These are phyloP conservation scores for Naganishia friedmannii DNA, from an alignment of 768 basidiomycete species.

Conservation along the genomic window DNA sequence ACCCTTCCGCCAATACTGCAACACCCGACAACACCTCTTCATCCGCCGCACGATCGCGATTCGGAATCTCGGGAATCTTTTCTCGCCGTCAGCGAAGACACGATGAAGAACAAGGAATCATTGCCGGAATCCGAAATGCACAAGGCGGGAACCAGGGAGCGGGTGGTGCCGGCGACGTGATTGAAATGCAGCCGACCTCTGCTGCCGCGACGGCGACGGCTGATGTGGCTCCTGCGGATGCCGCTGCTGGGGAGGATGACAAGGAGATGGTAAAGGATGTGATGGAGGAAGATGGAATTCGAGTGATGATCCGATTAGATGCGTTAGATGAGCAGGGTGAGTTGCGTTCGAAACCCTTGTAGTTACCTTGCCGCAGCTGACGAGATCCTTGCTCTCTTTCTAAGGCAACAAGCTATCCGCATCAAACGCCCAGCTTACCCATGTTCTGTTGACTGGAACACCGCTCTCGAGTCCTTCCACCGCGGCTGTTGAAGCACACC, in stretches of 20 bases:
- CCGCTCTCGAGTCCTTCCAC: slow-evolving; percentile 51
- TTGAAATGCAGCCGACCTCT: slow-evolving; percentile 29
- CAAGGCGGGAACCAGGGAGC: slow-evolving; percentile 6
- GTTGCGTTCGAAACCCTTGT: slow-evolving; percentile 33
- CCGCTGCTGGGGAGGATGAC: slow-evolving; percentile 31
- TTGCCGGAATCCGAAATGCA: slow-evolving; percentile 28
- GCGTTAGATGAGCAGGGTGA: slow-evolving; percentile 75
- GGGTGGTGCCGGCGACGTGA: slow-evolving; percentile 23
- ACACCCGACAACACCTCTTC: background rate
- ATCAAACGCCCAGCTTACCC: slow-evolving; percentile 82
- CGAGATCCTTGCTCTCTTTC: background rate
- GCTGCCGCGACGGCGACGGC: background rate
- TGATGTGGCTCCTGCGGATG: background rate
- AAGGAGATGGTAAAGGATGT: slow-evolving; percentile 55
- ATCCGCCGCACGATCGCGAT: slow-evolving; percentile 4
- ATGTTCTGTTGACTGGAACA: slow-evolving; percentile 76
- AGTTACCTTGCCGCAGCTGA: background rate
- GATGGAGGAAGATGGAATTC: slow-evolving; percentile 61
- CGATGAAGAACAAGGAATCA: slow-evolving; percentile 27
- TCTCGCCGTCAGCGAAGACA: slow-evolving; percentile 2
- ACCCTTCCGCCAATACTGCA: slow-evolving; percentile 1
- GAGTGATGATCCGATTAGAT: slow-evolving; percentile 72
- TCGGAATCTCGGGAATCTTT: slow-evolving; percentile 14
- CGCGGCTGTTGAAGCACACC: slow-evolving; percentile 38
- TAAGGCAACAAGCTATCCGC: slow-evolving; percentile 56